A percentile compares a stretch with the other conserved stretches of the same genome.
phyloP scores from a whole-genome alignment of 2,329 filamentous ascomycete species.

The Curvularia sp. region DNA sequence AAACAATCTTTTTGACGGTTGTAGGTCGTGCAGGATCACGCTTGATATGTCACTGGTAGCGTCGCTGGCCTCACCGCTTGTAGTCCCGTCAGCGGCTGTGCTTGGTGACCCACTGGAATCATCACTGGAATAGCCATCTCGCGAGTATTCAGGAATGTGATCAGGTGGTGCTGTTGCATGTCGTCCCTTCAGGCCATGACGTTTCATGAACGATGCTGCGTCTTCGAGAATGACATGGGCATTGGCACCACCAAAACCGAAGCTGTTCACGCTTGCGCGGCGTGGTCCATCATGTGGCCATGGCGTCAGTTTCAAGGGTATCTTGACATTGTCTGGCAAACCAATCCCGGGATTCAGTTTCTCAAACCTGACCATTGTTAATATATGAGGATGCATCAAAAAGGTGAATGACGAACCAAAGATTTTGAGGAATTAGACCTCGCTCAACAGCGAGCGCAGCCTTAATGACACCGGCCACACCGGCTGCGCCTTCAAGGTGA shows the following conservation, averaged over 20 bases:
- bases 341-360: slow-evolving; percentile 12
- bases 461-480: slow-evolving; percentile 42
- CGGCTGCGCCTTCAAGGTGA: slow-evolving; percentile 42
- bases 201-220: slow-evolving; percentile 9
- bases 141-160: slow-evolving; percentile 15
- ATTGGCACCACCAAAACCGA: slow-evolving; percentile 55
- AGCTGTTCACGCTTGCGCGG: slow-evolving; percentile 57
- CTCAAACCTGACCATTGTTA: slow-evolving; percentile 7
- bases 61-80: slow-evolving; percentile 8
- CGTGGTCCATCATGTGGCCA: slow-evolving; percentile 33
- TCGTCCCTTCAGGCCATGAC: slow-evolving; percentile 8
- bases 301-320: slow-evolving; percentile 16
- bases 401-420: slow-evolving; percentile 30
- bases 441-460: slow-evolving; percentile 53
- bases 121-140: not conserved
- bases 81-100: slow-evolving; percentile 5
- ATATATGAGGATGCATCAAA: not conserved
- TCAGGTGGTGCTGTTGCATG: slow-evolving; percentile 26
- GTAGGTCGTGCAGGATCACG: slow-evolving; percentile 9
- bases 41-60: slow-evolving; percentile 11
- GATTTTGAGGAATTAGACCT: slow-evolving; percentile 46
- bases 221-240: slow-evolving; percentile 34
- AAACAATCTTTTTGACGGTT: slow-evolving; percentile 5
- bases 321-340: slow-evolving; percentile 10
- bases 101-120: slow-evolving; percentile 9